phyloP scores from a whole-genome alignment of 768 basidiomycete genomes.

The Russula sp. region DNA sequence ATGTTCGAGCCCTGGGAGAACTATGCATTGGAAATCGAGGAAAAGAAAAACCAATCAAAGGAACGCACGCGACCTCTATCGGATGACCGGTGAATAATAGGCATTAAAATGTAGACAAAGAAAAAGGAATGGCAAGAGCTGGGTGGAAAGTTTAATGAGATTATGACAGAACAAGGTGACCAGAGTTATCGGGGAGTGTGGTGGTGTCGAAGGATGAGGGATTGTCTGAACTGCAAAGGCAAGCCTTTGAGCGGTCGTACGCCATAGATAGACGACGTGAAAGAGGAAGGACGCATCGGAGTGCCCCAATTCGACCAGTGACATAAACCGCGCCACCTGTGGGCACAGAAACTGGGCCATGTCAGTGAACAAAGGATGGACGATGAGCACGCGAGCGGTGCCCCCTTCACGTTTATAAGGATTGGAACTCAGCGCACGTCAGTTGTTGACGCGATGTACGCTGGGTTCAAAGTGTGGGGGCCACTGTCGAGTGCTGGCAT shows the following conservation, averaged over 20 bases:
- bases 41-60: background rate
- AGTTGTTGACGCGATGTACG: background rate
- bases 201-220: background rate
- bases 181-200: background rate
- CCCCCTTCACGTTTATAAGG: conserved; percentile 1
- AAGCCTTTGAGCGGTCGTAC: conserved; percentile 17
- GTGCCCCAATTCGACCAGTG: conserved; percentile 5
- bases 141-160: background rate
- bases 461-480: background rate
- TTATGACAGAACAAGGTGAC: background rate
- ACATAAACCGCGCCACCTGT: conserved; percentile 9
- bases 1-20: background rate
- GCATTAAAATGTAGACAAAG: conserved; percentile 3
- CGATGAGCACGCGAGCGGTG: no score
- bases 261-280: conserved; percentile 7
- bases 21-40: background rate
- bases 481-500: background rate
- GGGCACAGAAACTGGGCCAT: background rate
- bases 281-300: conserved; percentile 16
- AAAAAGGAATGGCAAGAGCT: background rate
- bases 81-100: background rate
- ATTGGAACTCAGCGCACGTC: conserved; percentile 24
- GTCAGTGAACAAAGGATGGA: conserved; percentile 17
- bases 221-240: background rate
- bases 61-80: background rate